Evolutionary conservation across 108 stramenopile genomes (phyloP), one percentile per base, ranked within the genome.

Genomic region (Cyclostephanos invisitatus): DNA sequence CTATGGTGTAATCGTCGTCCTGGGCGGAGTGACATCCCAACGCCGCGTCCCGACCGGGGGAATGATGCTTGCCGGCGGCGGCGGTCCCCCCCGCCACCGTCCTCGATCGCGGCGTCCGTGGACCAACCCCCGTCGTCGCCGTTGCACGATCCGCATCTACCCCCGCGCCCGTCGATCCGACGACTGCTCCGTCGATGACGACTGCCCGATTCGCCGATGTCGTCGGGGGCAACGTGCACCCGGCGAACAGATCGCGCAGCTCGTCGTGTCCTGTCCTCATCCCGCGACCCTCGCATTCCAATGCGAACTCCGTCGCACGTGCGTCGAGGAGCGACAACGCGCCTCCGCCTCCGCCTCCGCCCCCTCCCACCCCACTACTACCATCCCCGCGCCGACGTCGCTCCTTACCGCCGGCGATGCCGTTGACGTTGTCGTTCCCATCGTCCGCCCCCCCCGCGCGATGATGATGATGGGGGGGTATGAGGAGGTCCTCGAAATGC

Each of bases 211-310:
- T 4, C 32, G 3, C 32, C 32, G 3, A 2, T 27, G 42, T 65
- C 61, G 56, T 82, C 9, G 76, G 72, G 17, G 63, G 71, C 17
- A 82, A 48, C 36, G 66, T 63, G 53, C 81, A 82, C 15, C 76
- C 76, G 3, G 73, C 75, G 46, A 83, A 80, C 71, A 83, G 51
- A 54, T 83, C 74, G 2, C 78, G 55, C 49, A 94, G 68, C 55
- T 91, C 89, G 7, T 83, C 84, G 54, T 84, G 91, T 54, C 85
- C 73, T 20, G 89, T 90, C 46, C 92, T 70, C 61, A 87, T 79
- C 11, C 92, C 92, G 10, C 72, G 72, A n/a, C 68, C 61, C 77
- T 93, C 90, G n/a, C 84, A 70, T 47, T 89, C 85, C 64, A 91
- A 40, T 1, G 86, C 90, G 63, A 86, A 87, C 24, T 71, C 29